Base-by-base conservation (phyloP, 2,329 filamentous ascomycete species). In the Monilinia laxa region DNA sequence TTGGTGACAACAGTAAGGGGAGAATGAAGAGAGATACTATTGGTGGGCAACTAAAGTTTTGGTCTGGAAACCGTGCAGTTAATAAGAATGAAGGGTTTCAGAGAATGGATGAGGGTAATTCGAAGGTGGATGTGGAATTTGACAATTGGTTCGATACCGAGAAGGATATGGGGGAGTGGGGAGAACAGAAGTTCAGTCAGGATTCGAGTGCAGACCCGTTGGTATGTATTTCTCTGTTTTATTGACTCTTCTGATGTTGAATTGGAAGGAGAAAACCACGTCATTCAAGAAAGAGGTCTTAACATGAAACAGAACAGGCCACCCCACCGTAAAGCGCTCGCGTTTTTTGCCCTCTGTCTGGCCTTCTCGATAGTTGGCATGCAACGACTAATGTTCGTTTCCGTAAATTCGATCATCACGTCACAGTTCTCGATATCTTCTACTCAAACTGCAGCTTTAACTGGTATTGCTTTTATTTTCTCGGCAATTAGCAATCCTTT, bases 351-450 rank as follows among this genome's bases (percentile, higher is more conserved):
- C 1, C 73, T 87, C 0, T 74, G 86, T 20, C 72, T 82, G 62
- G 79, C 81, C 65, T 78, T 80, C 10, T 80, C 80, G 0, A 73
- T 85, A 2, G 77, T 81, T 4, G 79, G 80, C 2, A 81, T 80
- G n/a, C 80, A 83, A 76, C 87, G 87, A 76, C 85, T 83, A 4
- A 80, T 81, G 16, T 81, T 85, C 40, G 71, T 86, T 52, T 80
- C 79, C 10, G 81, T 83, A 5, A 81, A 82, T 68, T 75, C 78
- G 31, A 76, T 77, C 53, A 76, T 86, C 49, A 78, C 82, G 3
- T 74, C 72, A 18, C 76, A 76, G 45, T 81, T 81, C 70, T 74
- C 74, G 7, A 78, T 80, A 11, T 82, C 82, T 1, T 85, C 84
- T 70, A 81, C 80, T 1, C 77, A 80, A 1, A 78, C 80, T 3